Conservation (phyloP, 305 asterid genomes). For the Fraxinus xanthoxyloides region DNA sequence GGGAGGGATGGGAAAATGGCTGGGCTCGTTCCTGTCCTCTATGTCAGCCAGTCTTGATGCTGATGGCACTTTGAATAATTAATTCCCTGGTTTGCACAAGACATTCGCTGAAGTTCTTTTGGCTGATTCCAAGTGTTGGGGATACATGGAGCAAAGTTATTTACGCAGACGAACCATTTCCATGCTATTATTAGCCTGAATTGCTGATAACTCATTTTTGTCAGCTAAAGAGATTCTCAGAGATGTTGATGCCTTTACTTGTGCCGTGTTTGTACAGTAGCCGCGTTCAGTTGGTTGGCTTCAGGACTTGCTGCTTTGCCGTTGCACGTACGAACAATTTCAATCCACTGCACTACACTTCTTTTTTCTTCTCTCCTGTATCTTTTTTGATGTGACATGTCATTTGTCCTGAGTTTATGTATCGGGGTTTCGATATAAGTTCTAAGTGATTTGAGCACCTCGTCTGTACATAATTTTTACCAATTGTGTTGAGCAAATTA, state of each 20-base stretch:
- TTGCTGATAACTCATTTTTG: neutral
- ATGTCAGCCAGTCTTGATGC: slow-evolving; percentile 74
- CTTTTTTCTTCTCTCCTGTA: neutral
- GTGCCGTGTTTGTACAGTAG: neutral
- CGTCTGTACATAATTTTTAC: neutral
- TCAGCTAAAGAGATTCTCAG: neutral
- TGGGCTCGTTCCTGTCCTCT: slow-evolving; percentile 95
- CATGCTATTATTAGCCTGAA: neutral
- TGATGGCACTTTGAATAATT: neutral
- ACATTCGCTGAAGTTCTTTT: neutral
- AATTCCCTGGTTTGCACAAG: neutral
- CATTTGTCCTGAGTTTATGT: neutral
- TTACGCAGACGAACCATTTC: neutral
- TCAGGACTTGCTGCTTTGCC: neutral
- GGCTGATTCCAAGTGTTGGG: neutral
- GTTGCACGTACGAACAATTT: neutral
- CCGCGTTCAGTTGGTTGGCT: neutral
- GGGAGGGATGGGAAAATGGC: slow-evolving; percentile 96
- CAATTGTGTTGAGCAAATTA: neutral
- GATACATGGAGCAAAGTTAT: neutral
- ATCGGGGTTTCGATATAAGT: neutral
- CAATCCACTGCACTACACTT: neutral
- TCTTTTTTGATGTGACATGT: neutral
- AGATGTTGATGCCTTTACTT: neutral
- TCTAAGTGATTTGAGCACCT: neutral